Conservation (phyloP, 2,329 filamentous ascomycete genomes). For the Uncinocarpus reesii region DNA sequence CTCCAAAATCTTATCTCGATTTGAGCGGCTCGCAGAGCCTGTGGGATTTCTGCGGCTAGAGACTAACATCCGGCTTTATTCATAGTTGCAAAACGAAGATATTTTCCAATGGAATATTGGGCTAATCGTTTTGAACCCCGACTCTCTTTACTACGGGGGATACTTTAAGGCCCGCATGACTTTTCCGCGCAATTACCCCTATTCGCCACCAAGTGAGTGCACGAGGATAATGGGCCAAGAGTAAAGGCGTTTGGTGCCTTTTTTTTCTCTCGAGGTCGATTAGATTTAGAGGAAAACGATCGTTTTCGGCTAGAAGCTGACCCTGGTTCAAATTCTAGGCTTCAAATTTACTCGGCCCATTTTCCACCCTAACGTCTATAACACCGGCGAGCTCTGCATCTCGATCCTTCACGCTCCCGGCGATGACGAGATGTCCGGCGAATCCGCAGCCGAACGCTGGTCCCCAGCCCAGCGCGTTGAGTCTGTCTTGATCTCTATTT, state of each 20-base stretch:
- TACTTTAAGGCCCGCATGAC: slow-evolving; percentile 86
- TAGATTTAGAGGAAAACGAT: neutral
- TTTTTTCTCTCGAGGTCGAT: neutral
- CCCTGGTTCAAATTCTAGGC: slow-evolving; percentile 34
- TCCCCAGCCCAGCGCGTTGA: slow-evolving; percentile 88
- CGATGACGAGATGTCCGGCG: slow-evolving; percentile 85
- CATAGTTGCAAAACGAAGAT: slow-evolving; percentile 66
- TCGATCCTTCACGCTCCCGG: slow-evolving; percentile 90
- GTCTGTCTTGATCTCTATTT: slow-evolving; percentile 83
- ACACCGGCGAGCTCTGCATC: slow-evolving; percentile 84
- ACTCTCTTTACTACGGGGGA: slow-evolving; percentile 82
- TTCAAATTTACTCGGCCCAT: slow-evolving; percentile 76
- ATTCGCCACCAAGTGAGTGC: slow-evolving; percentile 57
- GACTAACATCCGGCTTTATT: no score
- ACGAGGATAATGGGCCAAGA: no score
- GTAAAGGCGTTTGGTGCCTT: no score
- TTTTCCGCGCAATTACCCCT: slow-evolving; percentile 83
- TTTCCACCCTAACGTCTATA: slow-evolving; percentile 88
- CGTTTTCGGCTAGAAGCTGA: neutral
- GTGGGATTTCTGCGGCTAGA: neutral
- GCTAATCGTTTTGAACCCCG: slow-evolving; percentile 83
- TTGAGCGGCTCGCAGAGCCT: neutral
- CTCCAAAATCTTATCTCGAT: neutral
- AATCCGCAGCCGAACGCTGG: slow-evolving; percentile 84
- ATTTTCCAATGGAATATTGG: slow-evolving; percentile 80